phyloP scores from a whole-genome alignment of 768 basidiomycete species.

The Suillus brevipes region DNA sequence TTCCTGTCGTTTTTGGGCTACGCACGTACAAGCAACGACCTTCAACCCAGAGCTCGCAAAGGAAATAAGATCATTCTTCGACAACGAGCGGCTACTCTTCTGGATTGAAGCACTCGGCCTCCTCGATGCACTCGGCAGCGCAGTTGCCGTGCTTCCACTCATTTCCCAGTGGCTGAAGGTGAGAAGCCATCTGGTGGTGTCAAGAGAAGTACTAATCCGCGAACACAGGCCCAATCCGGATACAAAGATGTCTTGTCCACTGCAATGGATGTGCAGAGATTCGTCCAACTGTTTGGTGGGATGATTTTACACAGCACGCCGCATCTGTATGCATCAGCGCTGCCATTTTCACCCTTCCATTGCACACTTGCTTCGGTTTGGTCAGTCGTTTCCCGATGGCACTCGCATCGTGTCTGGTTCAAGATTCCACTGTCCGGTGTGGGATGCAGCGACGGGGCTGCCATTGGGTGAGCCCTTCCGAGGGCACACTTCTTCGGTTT shows the following conservation, averaged over 20 bases:
- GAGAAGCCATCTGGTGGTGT: not conserved
- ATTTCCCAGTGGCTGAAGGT: slow-evolving; percentile 1
- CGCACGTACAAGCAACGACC: slow-evolving; percentile 7
- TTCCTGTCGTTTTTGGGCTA: slow-evolving; percentile 14
- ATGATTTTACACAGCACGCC: no score
- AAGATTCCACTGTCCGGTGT: not conserved
- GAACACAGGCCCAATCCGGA: not conserved
- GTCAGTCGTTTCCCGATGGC: slow-evolving; percentile 14
- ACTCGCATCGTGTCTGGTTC: slow-evolving; percentile 11
- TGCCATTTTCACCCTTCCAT: no score
- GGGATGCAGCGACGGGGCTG: slow-evolving; percentile 9
- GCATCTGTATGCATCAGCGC: no score
- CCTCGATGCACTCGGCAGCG: not conserved
- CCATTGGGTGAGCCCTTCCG: not conserved
- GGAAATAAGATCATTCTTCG: slow-evolving; percentile 7
- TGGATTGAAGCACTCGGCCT: slow-evolving; percentile 8
- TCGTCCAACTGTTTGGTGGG: slow-evolving; percentile 7
- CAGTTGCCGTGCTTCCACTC: not conserved
- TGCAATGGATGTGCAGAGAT: slow-evolving; percentile 12
- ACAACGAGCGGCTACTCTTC: slow-evolving; percentile 11
- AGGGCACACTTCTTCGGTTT: slow-evolving; percentile 16
- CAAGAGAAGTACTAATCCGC: not conserved
- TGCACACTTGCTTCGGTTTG: not conserved
- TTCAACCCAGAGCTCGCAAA: not conserved
- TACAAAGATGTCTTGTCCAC: not conserved